A percentile compares a stretch with the other conserved stretches of the same genome.
These are phyloP conservation scores for Salix udensis DNA, from an alignment of 345 rosid genomes.

Conservation along the genomic window DNA sequence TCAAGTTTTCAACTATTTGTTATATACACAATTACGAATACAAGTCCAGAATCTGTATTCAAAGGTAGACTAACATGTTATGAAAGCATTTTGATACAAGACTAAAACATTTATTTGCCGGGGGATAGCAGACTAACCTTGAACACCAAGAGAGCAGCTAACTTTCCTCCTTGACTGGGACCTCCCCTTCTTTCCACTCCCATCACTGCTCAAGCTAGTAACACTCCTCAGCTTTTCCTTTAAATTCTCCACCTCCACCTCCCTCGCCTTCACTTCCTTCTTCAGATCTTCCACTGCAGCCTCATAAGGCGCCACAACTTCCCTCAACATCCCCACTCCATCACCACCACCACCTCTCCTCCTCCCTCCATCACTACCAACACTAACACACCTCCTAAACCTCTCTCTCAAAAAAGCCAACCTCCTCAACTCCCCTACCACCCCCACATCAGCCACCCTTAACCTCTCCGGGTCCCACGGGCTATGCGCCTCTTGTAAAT, in stretches of 20 bases:
- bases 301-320: constrained; percentile 90
- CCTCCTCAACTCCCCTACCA: constrained; percentile 76
- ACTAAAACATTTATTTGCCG: not conserved
- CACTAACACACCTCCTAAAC: constrained; percentile 49
- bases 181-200: constrained; percentile 56
- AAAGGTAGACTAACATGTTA: too few species aligned
- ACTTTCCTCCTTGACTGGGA: constrained; percentile 64
- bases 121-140: constrained; percentile 20
- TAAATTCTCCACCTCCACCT: constrained; percentile 63
- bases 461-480: constrained; percentile 97
- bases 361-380: constrained; percentile 24
- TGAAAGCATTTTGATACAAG: not conserved
- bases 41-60: too few species aligned
- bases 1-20: too few species aligned
- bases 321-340: constrained; percentile 53
- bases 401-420: constrained; percentile 66
- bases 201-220: constrained; percentile 17
- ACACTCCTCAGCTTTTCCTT: constrained; percentile 62
- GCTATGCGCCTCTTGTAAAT: constrained; percentile 81
- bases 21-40: too few species aligned
- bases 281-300: constrained; percentile 80
- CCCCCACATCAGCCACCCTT: constrained; percentile 74
- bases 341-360: constrained; percentile 16
- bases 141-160: constrained; percentile 45
- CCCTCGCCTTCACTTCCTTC: constrained; percentile 71